A percentile compares a stretch with the other conserved stretches of the same genome.
Conservation (phyloP, 2,329 filamentous ascomycete species). For the Pyrenophora graminea region DNA sequence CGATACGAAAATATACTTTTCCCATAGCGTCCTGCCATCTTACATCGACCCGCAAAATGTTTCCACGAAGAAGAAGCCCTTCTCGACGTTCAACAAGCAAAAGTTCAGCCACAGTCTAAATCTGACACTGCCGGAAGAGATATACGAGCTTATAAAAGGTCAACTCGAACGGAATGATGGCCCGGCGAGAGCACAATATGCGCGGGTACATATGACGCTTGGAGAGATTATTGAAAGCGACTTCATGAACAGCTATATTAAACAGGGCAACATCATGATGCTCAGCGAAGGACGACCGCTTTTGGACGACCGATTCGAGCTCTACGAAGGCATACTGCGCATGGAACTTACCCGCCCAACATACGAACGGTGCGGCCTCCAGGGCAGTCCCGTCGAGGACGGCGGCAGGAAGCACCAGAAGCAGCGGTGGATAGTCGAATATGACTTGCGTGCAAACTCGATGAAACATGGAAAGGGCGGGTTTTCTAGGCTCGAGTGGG, state of each 20-base stretch:
- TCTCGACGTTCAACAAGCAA: conserved; percentile 67
- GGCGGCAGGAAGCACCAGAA: conserved; percentile 67
- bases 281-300: conserved; percentile 76
- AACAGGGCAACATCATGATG: conserved; percentile 79
- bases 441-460: conserved; percentile 71
- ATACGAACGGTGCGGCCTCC: conserved; percentile 81
- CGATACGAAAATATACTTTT: conserved; percentile 72
- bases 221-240: conserved; percentile 71
- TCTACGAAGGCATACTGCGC: conserved; percentile 71
- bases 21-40: conserved; percentile 66
- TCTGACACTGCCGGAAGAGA: conserved; percentile 70
- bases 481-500: conserved; percentile 77
- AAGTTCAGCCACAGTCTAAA: conserved; percentile 73
- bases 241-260: conserved; percentile 86
- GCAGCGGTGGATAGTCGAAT: conserved; percentile 77
- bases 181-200: conserved; percentile 57
- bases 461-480: conserved; percentile 85
- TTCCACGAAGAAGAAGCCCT: conserved; percentile 71
- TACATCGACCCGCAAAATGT: conserved; percentile 67
- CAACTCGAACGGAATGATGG: conserved; percentile 53
- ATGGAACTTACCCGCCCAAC: conserved; percentile 79
- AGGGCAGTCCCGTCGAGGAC: conserved; percentile 67
- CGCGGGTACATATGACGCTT: conserved; percentile 72
- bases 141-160: conserved; percentile 59
- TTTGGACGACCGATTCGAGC: conserved; percentile 71